These are phyloP conservation scores for Myxozyma kluyveri DNA, from an alignment of 805 yeast genomes.

Conservation along the genomic window DNA sequence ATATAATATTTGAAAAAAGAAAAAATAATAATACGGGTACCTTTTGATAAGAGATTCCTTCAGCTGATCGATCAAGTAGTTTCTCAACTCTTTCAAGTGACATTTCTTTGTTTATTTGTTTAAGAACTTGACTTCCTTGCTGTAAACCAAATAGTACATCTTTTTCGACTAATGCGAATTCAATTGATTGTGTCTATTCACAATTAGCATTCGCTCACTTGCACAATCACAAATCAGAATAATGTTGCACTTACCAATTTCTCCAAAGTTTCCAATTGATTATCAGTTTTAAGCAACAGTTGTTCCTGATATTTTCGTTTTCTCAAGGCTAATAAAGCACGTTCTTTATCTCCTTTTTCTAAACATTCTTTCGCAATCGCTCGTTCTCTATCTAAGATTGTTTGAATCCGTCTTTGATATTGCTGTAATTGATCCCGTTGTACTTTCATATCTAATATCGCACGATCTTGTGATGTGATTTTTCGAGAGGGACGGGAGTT, in stretches of 20 bases:
- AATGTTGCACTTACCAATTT: constrained; percentile 52
- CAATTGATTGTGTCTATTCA: constrained; percentile 47
- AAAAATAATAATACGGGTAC: no score
- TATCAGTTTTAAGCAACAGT: constrained; percentile 65
- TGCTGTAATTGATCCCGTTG: constrained; percentile 83
- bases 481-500: constrained; percentile 39
- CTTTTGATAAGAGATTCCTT: constrained; percentile 74
- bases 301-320: constrained; percentile 79
- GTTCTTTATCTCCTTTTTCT: constrained; percentile 50
- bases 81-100: constrained; percentile 73
- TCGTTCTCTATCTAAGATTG: constrained; percentile 60
- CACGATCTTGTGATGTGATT: constrained; percentile 80
- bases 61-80: constrained; percentile 79
- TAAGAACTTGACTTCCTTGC: constrained; percentile 76
- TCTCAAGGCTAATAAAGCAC: constrained; percentile 68
- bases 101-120: constrained; percentile 74
- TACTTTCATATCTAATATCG: constrained; percentile 78
- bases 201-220: background rate
- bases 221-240: constrained; percentile 36
- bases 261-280: constrained; percentile 77
- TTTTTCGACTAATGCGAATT: constrained; percentile 82
- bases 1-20: constrained; percentile 2
- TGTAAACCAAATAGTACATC: constrained; percentile 78
- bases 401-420: constrained; percentile 59
- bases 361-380: constrained; percentile 58